phyloP scores from a whole-genome alignment of 2,329 filamentous ascomycete species.

The Aspergillus quadrilineatus region DNA sequence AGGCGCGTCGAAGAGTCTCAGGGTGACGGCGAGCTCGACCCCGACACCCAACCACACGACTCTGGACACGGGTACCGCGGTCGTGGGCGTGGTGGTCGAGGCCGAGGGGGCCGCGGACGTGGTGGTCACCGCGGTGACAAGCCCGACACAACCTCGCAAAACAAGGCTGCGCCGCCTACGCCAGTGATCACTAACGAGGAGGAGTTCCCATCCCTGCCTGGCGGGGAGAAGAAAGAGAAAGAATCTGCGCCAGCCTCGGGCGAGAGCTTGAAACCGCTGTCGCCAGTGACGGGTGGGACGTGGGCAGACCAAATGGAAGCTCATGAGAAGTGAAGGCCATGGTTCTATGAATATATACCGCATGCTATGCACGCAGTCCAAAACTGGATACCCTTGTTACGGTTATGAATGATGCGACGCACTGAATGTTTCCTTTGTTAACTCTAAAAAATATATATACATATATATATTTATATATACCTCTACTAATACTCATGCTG shows the following conservation, averaged over 20 bases:
- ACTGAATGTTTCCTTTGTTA: background rate
- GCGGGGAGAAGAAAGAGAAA: constrained; percentile 23
- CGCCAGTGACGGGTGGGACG: constrained; percentile 29
- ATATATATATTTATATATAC: too few relatives aligned
- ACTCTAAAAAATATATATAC: background rate
- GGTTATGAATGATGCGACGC: background rate
- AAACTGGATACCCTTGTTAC: background rate
- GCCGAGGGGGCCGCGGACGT: constrained; percentile 29
- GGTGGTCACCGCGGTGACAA: constrained; percentile 26
- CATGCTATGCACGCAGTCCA: background rate
- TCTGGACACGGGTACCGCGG: constrained; percentile 21
- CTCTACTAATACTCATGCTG: too few relatives aligned
- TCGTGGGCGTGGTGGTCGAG: constrained; percentile 31
- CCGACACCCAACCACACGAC: background rate
- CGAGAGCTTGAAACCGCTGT: constrained; percentile 27
- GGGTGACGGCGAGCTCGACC: constrained; percentile 11
- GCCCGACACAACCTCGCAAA: constrained; percentile 15
- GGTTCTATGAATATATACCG: background rate
- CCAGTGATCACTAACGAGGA: constrained; percentile 31
- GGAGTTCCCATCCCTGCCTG: constrained; percentile 39
- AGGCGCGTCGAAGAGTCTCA: constrained; percentile 30
- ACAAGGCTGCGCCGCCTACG: constrained; percentile 18
- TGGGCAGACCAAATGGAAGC: constrained; percentile 38
- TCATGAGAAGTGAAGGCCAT: constrained; percentile 6
- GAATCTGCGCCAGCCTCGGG: constrained; percentile 19